Evolutionary conservation across 257 asterid species (phyloP), one percentile per base, ranked within the genome.

Genomic region (Solanum arcanum): DNA sequence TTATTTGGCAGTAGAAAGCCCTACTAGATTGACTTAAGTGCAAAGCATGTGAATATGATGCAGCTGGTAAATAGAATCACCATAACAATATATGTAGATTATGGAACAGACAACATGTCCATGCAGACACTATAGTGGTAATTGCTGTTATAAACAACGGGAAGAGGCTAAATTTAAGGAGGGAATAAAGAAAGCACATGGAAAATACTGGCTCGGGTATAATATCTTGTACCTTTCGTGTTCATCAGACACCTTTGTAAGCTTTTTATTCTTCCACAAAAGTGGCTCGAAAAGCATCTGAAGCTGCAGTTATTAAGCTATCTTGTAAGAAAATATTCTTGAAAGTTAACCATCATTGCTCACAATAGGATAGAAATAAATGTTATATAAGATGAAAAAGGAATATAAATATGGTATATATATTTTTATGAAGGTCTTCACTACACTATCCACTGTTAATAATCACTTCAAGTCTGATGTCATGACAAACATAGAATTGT

Each of bases 261-360:
- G 86, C 64, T 87, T 88, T 42, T 90, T 91, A 7, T 90, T 94
- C 94, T 94, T 95, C 99, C 99, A 96, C 81, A 93, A 89, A 87
- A 95, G 86, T 56, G 99, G 99, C 92, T 95, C 99, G 89, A 94
- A 77, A 86, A 96, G 91, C 68, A 96, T 56, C 85, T 94, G 98
- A 90, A 95, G 90, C 99, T 96, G 95, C 88, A 90, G 91, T 89
- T 56, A 86, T 80, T 83, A 80, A 83, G 56, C 29, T 39, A 75
- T 52, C 72, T 70, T 70, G 44, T 75, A 47, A 80, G 74, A 85
- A 47, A 69, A 46, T 42, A 87, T 46, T 31, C 31, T 27, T 76
- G 60, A 88, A 46, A 70, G 76, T 18, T 82, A 83, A 82, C 37
- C 69, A 84, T 42, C 83, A 85, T 6, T 20, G 86, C 41, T 69